phyloP scores from a whole-genome alignment of 2,329 filamentous ascomycete genomes.

The Coniochaeta sp. region DNA sequence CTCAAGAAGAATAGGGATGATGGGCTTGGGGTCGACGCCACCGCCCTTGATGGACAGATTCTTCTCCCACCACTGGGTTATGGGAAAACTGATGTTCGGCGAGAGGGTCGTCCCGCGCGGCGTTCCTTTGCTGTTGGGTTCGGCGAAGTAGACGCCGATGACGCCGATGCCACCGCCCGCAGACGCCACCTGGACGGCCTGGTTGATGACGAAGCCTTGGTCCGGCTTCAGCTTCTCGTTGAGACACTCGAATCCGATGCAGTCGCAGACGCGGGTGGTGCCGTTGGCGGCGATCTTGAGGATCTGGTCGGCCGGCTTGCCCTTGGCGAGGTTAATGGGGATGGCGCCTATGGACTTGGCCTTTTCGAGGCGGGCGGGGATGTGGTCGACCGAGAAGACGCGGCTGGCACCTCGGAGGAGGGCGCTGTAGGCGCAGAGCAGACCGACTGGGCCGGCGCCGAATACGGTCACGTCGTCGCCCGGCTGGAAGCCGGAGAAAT shows the following conservation, averaged over 20 bases:
- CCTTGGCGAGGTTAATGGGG: not conserved
- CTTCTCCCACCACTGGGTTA: slow-evolving; percentile 12
- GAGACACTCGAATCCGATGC: slow-evolving; percentile 12
- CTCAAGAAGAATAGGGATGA: slow-evolving; percentile 5
- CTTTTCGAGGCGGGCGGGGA: slow-evolving; percentile 5
- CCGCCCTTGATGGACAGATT: slow-evolving; percentile 8
- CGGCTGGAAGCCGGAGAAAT: slow-evolving; percentile 26
- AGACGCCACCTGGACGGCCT: slow-evolving; percentile 10
- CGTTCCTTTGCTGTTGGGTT: slow-evolving; percentile 6
- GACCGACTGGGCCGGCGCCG: slow-evolving; percentile 17
- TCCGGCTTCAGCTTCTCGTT: slow-evolving; percentile 11
- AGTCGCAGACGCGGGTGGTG: slow-evolving; percentile 14
- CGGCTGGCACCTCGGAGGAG: slow-evolving; percentile 15
- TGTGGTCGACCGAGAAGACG: slow-evolving; percentile 15
- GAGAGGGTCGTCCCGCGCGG: slow-evolving; percentile 8
- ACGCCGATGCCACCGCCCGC: slow-evolving; percentile 15
- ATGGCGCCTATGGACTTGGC: no score
- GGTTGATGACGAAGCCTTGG: slow-evolving; percentile 11
- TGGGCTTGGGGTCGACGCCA: slow-evolving; percentile 5
- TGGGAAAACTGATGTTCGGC: slow-evolving; percentile 9
- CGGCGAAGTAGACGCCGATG: slow-evolving; percentile 11
- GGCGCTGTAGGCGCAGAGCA: slow-evolving; percentile 17
- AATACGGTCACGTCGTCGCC: slow-evolving; percentile 21
- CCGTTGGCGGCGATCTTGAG: slow-evolving; percentile 9
- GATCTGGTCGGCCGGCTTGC: slow-evolving; percentile 14